Evolutionary conservation across 2,329 filamentous ascomycete species (phyloP).

Genomic region (Pseudogymnoascus sp.): DNA sequence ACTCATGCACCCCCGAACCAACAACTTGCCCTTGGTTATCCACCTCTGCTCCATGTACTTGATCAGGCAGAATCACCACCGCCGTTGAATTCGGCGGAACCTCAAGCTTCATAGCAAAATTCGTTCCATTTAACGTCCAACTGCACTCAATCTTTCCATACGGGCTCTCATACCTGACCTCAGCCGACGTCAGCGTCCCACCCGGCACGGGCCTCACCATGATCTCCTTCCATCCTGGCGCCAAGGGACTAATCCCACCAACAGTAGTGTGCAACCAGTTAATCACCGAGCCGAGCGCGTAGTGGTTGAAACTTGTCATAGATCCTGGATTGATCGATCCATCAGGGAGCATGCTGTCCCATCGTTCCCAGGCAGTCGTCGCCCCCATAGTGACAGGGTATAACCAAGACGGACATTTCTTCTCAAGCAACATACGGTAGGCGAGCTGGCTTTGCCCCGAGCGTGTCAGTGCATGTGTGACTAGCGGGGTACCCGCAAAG

Average conservation of each 20-base stretch:
- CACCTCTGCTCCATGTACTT: not conserved
- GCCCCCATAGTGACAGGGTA: slow-evolving; percentile 33
- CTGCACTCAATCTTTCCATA: slow-evolving; percentile 25
- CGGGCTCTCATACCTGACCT: slow-evolving; percentile 24
- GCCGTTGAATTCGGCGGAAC: slow-evolving; percentile 22
- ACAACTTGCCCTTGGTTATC: slow-evolving; percentile 1
- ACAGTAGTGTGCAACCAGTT: slow-evolving; percentile 31
- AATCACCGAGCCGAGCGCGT: slow-evolving; percentile 31
- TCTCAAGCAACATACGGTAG: slow-evolving; percentile 34
- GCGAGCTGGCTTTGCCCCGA: slow-evolving; percentile 19
- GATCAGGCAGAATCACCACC: slow-evolving; percentile 15
- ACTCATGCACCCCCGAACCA: slow-evolving; percentile 10
- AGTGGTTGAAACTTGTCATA: slow-evolving; percentile 34
- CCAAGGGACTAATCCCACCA: slow-evolving; percentile 26
- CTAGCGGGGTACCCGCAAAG: slow-evolving; percentile 26
- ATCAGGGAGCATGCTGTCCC: slow-evolving; percentile 31
- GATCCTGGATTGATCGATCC: slow-evolving; percentile 29
- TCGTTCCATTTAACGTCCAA: slow-evolving; percentile 16
- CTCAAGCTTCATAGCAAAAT: slow-evolving; percentile 16
- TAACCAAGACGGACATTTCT: slow-evolving; percentile 32
- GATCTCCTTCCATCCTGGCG: slow-evolving; percentile 28
- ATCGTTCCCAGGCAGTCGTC: slow-evolving; percentile 35
- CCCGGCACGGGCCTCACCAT: slow-evolving; percentile 28
- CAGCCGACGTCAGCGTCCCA: slow-evolving; percentile 26
- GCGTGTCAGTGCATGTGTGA: slow-evolving; percentile 17